Percentiles rank a stretch among this genome's conserved stretches.
Conservation (phyloP, 805 yeast genomes). For the Metschnikowia lachancei region DNA sequence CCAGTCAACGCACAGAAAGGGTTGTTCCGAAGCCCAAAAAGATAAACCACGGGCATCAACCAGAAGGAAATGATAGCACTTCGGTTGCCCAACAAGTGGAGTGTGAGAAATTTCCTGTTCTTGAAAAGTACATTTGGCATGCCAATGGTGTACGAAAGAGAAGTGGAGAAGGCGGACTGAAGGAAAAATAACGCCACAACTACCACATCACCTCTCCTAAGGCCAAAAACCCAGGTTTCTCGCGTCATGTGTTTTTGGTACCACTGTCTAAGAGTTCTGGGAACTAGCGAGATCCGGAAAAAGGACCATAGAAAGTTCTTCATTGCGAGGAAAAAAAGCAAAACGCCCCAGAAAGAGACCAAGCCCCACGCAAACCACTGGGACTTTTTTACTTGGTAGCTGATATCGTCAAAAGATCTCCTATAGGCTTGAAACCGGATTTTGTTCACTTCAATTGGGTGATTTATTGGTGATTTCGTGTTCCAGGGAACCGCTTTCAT, state of each 20-base stretch:
- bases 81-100: slow-evolving; percentile 20
- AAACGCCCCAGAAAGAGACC: slow-evolving; percentile 17
- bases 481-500: slow-evolving; percentile 14
- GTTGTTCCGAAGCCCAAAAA: slow-evolving; percentile 22
- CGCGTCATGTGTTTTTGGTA: slow-evolving; percentile 15
- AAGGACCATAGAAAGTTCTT: slow-evolving; percentile 11
- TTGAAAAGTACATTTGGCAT: slow-evolving; percentile 18
- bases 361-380: slow-evolving; percentile 24
- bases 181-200: slow-evolving; percentile 11
- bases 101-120: slow-evolving; percentile 17
- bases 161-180: slow-evolving; percentile 16
- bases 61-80: slow-evolving; percentile 20
- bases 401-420: slow-evolving; percentile 18
- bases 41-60: slow-evolving; percentile 19
- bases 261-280: slow-evolving; percentile 7
- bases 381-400: slow-evolving; percentile 20
- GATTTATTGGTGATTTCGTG: slow-evolving; percentile 7
- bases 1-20: slow-evolving; percentile 20
- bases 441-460: slow-evolving; percentile 16
- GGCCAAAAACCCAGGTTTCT: slow-evolving; percentile 6
- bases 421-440: slow-evolving; percentile 11
- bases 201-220: slow-evolving; percentile 13
- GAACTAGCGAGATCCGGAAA: slow-evolving; percentile 14
- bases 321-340: slow-evolving; percentile 12
- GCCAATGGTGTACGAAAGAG: slow-evolving; percentile 18